Base-by-base conservation (phyloP, 768 basidiomycete genomes). In the Obba rivulosa region DNA sequence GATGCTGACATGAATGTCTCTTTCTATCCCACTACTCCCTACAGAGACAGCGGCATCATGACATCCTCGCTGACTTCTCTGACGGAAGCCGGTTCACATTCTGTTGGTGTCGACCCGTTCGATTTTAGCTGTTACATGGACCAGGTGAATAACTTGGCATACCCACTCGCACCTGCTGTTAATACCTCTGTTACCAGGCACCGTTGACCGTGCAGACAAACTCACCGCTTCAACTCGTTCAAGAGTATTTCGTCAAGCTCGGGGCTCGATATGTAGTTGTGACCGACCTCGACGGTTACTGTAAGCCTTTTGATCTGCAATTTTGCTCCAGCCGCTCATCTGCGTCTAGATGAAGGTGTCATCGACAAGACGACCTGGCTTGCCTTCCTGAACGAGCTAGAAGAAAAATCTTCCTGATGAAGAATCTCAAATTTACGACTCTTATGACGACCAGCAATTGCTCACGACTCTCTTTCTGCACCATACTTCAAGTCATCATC, bases 301-400 rank as follows among this genome's bases (percentile, higher is more conserved):
- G 90, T 92, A 61, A 61, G 84, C 13, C 5, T 31, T 31, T 13
- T 31, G 7, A 31, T 31, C 28, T 31, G 5, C 7, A 31, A 13
- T 31, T 31, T 31, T 13, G 13, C 28, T 5, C 28, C 28, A n/a
- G 66, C 44, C 34, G 22, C 8, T 21, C 17, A 42, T 35, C 38
- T 25, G 49, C 22, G 48, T 38, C 1, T 43, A 16, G 90, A 93
- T 60, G 82, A 87, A 59, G 96, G 96, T 8, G 75, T 94, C 9
- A 87, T 99, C 47, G 86, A 92, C 64, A 97, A 97, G 75, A 94
- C 95, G 68, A 80, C 79, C 0, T 99, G 93, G 92, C 77, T 98
- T 22, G 85, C 79, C 7, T 95, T 95, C 68, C 69, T 97, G 34
- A 80, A 74, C 43, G 80, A 85, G 57, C 67, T 94, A 49, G 85